Evolutionary conservation across 2,329 filamentous ascomycete species (phyloP).

Genomic region (Chrysoporthe austroafricana): DNA sequence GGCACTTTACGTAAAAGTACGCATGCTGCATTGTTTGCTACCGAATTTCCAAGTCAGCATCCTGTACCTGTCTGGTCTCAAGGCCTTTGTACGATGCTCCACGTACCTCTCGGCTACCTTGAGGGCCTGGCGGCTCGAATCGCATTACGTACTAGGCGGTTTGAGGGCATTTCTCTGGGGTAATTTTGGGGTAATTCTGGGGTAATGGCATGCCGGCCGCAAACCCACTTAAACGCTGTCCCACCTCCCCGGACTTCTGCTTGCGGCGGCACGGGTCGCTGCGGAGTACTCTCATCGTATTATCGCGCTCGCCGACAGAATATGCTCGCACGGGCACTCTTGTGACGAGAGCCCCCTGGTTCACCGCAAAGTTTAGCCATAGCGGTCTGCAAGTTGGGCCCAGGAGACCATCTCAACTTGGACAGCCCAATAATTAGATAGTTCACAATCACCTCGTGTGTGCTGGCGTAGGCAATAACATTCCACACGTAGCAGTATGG

Average conservation of each 20-base stretch:
- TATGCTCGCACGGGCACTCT: neutral
- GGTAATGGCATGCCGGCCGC: constrained; percentile 15
- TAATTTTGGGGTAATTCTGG: constrained; percentile 29
- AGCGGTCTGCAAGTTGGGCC: neutral
- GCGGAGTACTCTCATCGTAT: neutral
- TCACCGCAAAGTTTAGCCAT: neutral
- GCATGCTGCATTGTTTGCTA: neutral
- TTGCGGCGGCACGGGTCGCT: neutral
- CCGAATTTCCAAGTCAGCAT: neutral
- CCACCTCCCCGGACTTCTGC: neutral
- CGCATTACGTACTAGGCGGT: constrained; percentile 27
- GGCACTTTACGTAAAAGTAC: constrained; percentile 26
- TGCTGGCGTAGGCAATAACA: neutral
- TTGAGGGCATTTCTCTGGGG: constrained; percentile 23
- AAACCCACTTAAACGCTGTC: neutral
- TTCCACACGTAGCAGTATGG: neutral
- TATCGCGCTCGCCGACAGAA: neutral
- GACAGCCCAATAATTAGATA: too few species aligned
- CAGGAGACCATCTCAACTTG: neutral
- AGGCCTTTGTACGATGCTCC: constrained; percentile 10
- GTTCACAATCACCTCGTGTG: neutral
- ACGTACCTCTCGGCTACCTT: constrained; percentile 2
- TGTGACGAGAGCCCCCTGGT: neutral
- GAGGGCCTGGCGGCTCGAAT: constrained; percentile 5
- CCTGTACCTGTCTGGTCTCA: neutral